Percentiles rank a stretch among this genome's conserved stretches.
These are phyloP conservation scores for Cyberlindnera euphorbiae DNA, from an alignment of 805 yeast genomes.

Conservation along the genomic window DNA sequence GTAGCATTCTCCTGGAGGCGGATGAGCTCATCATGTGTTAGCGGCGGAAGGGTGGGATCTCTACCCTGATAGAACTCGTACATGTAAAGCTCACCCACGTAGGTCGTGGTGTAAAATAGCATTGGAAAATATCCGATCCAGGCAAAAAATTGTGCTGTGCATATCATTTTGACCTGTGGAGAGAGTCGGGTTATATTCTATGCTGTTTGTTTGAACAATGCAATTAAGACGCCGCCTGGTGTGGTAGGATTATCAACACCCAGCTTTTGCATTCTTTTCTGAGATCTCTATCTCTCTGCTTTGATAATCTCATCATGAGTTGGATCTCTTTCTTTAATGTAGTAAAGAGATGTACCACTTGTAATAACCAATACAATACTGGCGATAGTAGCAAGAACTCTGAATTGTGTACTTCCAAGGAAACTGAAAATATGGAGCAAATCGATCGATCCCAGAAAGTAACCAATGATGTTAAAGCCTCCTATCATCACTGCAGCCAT, in stretches of 20 bases:
- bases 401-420: conserved; percentile 47
- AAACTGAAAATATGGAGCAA: conserved; percentile 33
- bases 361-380: conserved; percentile 35
- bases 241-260: conserved; percentile 31
- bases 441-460: conserved; percentile 46
- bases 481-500: conserved; percentile 67
- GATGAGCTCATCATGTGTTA: conserved; percentile 34
- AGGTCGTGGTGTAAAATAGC: conserved; percentile 60
- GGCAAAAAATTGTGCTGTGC: conserved; percentile 56
- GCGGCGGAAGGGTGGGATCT: conserved; percentile 30
- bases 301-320: conserved; percentile 35
- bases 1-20: conserved; percentile 42
- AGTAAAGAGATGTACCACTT: conserved; percentile 27
- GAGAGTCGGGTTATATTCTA: conserved; percentile 39
- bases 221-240: conserved; percentile 14
- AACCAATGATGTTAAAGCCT: conserved; percentile 53
- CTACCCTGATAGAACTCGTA: conserved; percentile 33
- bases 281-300: conserved; percentile 33
- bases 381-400: conserved; percentile 42
- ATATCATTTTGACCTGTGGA: conserved; percentile 45
- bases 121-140: conserved; percentile 69
- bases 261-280: conserved; percentile 29
- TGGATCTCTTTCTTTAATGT: conserved; percentile 47
- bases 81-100: conserved; percentile 55
- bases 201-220: conserved; percentile 31